These are phyloP conservation scores for Quercus bicolor DNA, from an alignment of 306 rosid genomes.

Conservation along the genomic window DNA sequence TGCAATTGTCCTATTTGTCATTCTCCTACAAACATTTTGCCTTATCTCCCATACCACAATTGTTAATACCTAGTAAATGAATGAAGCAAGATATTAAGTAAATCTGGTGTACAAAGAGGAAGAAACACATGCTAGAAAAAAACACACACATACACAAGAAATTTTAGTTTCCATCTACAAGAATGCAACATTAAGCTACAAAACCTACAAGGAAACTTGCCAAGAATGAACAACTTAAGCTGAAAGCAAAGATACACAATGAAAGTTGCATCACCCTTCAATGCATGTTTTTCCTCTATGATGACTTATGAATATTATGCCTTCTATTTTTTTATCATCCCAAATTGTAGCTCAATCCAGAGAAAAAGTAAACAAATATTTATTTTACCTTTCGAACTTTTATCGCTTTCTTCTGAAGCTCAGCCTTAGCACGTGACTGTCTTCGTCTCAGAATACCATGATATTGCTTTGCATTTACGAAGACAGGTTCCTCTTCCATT, in stretches of 20 bases:
- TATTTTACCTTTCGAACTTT: constrained; percentile 68
- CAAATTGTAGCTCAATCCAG: neutral
- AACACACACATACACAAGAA: neutral
- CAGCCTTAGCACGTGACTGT: constrained; percentile 88
- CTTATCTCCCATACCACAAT: neutral
- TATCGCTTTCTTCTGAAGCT: constrained; percentile 63
- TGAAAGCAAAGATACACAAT: neutral
- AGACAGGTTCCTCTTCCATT: constrained; percentile 90
- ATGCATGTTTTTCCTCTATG: neutral
- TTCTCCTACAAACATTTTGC: neutral
- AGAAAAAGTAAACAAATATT: neutral
- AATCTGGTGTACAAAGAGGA: neutral
- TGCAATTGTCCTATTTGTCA: too few species aligned
- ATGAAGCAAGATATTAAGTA: neutral
- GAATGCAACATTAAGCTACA: neutral
- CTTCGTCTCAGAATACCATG: constrained; percentile 88
- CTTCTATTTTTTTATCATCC: neutral
- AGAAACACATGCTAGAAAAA: neutral
- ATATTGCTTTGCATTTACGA: constrained; percentile 92
- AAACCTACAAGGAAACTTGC: constrained; percentile 1
- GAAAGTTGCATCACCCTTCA: neutral
- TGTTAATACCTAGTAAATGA: neutral
- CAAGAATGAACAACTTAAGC: neutral
- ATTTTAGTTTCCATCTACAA: neutral
- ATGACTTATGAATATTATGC: neutral